Percentiles rank a stretch among this genome's conserved stretches.
Conservation (phyloP, 768 basidiomycete genomes). For the Leccinum subtestaceum region DNA sequence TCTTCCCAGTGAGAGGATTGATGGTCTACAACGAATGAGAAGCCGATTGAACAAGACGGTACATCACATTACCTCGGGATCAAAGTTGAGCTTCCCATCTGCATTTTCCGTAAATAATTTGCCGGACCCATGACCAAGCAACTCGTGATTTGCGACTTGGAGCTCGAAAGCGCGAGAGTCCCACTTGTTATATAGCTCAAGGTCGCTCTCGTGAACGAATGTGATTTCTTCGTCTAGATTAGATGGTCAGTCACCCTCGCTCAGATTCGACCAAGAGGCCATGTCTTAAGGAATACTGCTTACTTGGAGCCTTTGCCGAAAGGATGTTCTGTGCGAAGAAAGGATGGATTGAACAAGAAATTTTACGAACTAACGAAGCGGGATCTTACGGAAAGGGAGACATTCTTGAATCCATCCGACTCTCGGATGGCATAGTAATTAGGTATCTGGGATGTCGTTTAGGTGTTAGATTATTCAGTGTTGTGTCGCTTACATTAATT, state of each 20-base stretch:
- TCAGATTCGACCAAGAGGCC: neutral
- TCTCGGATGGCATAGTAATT: slow-evolving; percentile 87
- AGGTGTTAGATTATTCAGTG: neutral
- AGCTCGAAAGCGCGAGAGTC: slow-evolving; percentile 78
- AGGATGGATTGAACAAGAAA: neutral
- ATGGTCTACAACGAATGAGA: slow-evolving; percentile 49
- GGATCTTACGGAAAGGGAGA: slow-evolving; percentile 68
- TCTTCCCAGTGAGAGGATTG: slow-evolving; percentile 77
- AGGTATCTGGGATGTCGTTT: slow-evolving; percentile 53
- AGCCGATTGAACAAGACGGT: neutral
- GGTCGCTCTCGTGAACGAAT: slow-evolving; percentile 79
- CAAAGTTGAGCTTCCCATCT: slow-evolving; percentile 81
- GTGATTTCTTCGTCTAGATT: slow-evolving; percentile 68
- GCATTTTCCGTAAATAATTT: slow-evolving; percentile 76
- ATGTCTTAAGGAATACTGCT: slow-evolving; percentile 15
- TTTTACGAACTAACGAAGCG: neutral
- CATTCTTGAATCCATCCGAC: slow-evolving; percentile 84
- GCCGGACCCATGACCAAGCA: slow-evolving; percentile 83
- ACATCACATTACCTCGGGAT: slow-evolving; percentile 53
- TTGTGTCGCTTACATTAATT: slow-evolving; percentile 59
- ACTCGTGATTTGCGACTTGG: slow-evolving; percentile 88
- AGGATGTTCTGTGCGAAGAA: slow-evolving; percentile 63
- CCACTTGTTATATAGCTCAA: slow-evolving; percentile 72
- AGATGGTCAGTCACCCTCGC: neutral
- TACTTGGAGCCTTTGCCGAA: slow-evolving; percentile 83